Base-by-base conservation (phyloP, 495 filamentous ascomycete genomes). In the Oidiodendron maius region DNA sequence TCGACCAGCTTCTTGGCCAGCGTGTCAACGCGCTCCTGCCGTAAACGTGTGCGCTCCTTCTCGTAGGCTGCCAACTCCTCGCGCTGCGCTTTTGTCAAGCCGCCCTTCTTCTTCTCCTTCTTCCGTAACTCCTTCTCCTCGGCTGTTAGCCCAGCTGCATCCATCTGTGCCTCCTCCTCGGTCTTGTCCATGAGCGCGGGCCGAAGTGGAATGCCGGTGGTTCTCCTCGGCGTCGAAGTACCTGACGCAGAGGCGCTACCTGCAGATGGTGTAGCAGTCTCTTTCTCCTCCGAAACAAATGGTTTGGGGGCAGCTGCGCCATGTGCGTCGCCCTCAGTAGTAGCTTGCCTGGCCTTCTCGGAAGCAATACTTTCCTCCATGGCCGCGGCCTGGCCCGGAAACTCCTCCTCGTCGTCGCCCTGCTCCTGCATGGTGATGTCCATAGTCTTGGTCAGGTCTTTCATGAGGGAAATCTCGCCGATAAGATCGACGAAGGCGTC, bases 401-500 rank as follows among this genome's bases (percentile, higher is more conserved):
- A 74, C 48, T 72, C 71, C 47, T 84, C 75, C 8, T 10, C 20
- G 1, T 6, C 40, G 11, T n/a, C 40, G 22, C 26, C 40, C 17
- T 28, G 22, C 26, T 81, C 80, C 44, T 82, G 71, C 77, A 84
- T 84, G 15, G 86, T 88, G 50, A 95, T 95, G 56, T 93, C 89
- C 87, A 93, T 91, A 2, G 88, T 89, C 48, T 85, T 81, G 3
- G 87, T 91, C 30, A 94, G 71, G 56, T 93, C 89, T 65, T 91
- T 93, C 84, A 95, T 91, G 43, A 95, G 75, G 39, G 84, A 89
- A 51, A 95, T 90, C 68, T 95, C 89, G 45, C 89, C 89, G 57
- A 93, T 94, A 61, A 89, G 80, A 65, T 93, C 91, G 20, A 83
- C 75, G 60, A 99, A 99, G 3, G 94, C 93, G 49, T 95, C 91